Evolutionary conservation across 148 eudicot species (phyloP), one percentile per base, ranked within the genome.

Genomic region (Rhododendron ferrugineum): DNA sequence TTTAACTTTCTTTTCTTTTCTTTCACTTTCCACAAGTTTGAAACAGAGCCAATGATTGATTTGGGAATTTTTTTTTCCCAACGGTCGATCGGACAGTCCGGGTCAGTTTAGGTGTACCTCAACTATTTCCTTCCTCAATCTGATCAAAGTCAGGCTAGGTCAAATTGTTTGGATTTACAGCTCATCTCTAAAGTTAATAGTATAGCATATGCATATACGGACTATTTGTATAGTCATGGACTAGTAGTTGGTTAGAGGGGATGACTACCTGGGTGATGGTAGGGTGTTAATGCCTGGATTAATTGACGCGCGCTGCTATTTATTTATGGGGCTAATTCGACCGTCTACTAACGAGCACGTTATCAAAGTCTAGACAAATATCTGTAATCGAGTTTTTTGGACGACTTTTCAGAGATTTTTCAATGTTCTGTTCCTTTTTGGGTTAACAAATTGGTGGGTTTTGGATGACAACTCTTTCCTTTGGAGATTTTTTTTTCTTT

Each of bases 51-150:
- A 32, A 32, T 74, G 44, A 32, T 74, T 32, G 44, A 18, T 6
- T 74, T n/a, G 78, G 37, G 20, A 15, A 0, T 74, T 36, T 6
- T 54, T 16, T 52, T 52, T 4, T 4, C 5, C 5, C 5, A 5
- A 37, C 5, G 40, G 5, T 37, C 40, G 5, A 37, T 37, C 40
- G 44, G n/a, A n/a, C n/a, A 11, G 15, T 10, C 0, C 2, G 3
- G 3, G 3, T 2, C 0, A 49, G 5, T 0, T 52, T 14, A 15
- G 5, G 1, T 0, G 4, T 1, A 15, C 0, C 20, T 52, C 56
- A 15, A 2, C 0, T 49, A 10, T 49, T 11, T 11, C 3, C 0
- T 49, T 49, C 0, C 8, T 40, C 0, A 6, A 2, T 40, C 1
- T 0, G 7, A 0, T 40, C 44, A 40, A 40, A 40, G 0, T 6